Conservation (phyloP, 2,329 filamentous ascomycete genomes). For the Dothistroma pini region DNA sequence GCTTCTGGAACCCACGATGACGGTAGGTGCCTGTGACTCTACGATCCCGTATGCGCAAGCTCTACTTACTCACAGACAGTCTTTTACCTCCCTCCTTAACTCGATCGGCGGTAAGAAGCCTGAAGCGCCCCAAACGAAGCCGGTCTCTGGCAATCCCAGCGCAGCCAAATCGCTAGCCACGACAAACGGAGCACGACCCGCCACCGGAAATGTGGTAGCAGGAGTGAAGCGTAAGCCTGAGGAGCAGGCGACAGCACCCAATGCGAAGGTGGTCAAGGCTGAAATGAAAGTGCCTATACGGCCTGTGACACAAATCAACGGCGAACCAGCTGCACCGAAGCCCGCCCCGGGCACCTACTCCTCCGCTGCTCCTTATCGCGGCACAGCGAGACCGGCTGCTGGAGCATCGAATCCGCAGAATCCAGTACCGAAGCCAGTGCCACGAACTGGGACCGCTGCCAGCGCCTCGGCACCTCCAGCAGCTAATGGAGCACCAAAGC, state of each 20-base stretch:
- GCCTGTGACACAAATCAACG: constrained; percentile 10
- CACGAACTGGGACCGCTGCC: constrained; percentile 4
- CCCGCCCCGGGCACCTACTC: constrained; percentile 23
- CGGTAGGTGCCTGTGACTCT: constrained; percentile 15
- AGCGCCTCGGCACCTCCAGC: constrained; percentile 14
- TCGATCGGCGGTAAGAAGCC: constrained; percentile 28
- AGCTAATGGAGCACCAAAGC: constrained; percentile 26
- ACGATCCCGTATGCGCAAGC: constrained; percentile 5
- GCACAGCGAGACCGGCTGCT: constrained; percentile 18
- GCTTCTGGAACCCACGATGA: constrained; percentile 17
- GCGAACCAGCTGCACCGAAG: constrained; percentile 15
- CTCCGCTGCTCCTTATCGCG: constrained; percentile 17
- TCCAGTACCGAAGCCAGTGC: constrained; percentile 8
- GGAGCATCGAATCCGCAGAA: constrained; percentile 11
- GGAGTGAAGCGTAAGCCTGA: constrained; percentile 37
- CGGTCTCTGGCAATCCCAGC: constrained; percentile 14
- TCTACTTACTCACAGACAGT: constrained; percentile 26
- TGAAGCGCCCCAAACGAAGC: constrained; percentile 19
- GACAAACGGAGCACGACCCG: constrained; percentile 21
- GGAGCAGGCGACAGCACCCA: constrained; percentile 34
- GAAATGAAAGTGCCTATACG: constrained; percentile 31
- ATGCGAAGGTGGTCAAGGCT: constrained; percentile 32
- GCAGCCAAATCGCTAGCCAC: constrained; percentile 14
- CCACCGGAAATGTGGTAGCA: constrained; percentile 27
- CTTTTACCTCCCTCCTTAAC: constrained; percentile 31